Base-by-base conservation (phyloP, 345 rosid genomes). In the Laguncularia racemosa region DNA sequence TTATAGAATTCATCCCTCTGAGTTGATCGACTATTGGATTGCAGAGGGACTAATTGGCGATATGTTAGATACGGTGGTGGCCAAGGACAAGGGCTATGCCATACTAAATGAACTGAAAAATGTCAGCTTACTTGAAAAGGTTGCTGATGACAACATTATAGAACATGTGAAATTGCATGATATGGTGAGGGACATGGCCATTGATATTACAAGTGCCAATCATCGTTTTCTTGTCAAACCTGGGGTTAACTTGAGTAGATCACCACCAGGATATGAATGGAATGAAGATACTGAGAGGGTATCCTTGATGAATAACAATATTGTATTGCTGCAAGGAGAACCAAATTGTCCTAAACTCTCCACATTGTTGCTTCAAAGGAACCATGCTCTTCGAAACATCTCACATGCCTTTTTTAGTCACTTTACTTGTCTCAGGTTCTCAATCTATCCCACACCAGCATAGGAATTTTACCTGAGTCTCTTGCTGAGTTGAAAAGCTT, bases 331-430 rank as follows among this genome's bases (percentile, higher is more conserved):
- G 16, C 28, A 28, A 12, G 26, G 40, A 7, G n/a, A 62, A 2
- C 72, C 76, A 50, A 55, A 7, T n/a, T 67, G 76, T 47, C 60
- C 69, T 14, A 53, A 47, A 15, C 69, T 72, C 21, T 53, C 44
- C 19, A 54, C 54, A 3, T 40, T 71, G 3, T 59, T 71, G 20
- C 13, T 71, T 16, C 3, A 20, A 13, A 20, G 50, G 0, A 72
- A 67, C 50, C 0, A 1, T 13, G 1, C 0, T 1, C 33, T 72
- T 50, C 45, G 19, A 51, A 18, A 16, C 13, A 58, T 72, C 40
- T 8, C 54, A 16, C 9, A 20, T 28, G 56, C 51, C 6, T 67
- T 72, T 52, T 67, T 67, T 6, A 19, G 43, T 16, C 65, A 21
- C n/a, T 45, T 72, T 43, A 55, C n/a, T 14, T 43, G 21, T 13